phyloP scores from a whole-genome alignment of 768 basidiomycete genomes.

The Hericium rajendrae region DNA sequence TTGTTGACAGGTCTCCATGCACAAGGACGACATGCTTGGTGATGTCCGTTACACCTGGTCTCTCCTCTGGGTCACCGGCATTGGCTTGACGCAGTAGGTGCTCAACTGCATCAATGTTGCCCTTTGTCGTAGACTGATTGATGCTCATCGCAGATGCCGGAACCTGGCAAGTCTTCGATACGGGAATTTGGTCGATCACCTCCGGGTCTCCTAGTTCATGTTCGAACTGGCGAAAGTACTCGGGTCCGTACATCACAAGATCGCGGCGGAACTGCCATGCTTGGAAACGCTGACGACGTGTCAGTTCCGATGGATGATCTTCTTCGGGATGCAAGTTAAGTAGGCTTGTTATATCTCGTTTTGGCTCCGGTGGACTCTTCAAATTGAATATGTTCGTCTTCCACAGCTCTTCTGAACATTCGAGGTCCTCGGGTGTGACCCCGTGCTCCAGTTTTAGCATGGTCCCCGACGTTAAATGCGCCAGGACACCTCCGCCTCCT shows the following conservation, averaged over 20 bases:
- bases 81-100: no score
- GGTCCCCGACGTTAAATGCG: conserved; percentile 20
- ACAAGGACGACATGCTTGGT: no score
- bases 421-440: conserved; percentile 17
- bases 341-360: background rate
- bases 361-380: background rate
- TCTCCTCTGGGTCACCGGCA: no score
- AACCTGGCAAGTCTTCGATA: no score
- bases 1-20: no score
- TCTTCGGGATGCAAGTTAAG: background rate
- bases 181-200: background rate
- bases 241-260: background rate
- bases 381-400: conserved; percentile 19
- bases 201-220: background rate
- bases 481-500: background rate
- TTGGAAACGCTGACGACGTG: background rate
- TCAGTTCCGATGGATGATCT: background rate
- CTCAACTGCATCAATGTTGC: no score
- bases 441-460: conserved; percentile 21
- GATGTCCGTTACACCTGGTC: no score
- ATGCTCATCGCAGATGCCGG: no score
- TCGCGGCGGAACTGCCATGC: background rate
- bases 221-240: background rate
- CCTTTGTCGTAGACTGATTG: no score
- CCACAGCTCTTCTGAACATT: conserved; percentile 27